Evolutionary conservation across 768 basidiomycete genomes (phyloP), one percentile per base, ranked within the genome.

Genomic region (Pleurotus cornucopiae): DNA sequence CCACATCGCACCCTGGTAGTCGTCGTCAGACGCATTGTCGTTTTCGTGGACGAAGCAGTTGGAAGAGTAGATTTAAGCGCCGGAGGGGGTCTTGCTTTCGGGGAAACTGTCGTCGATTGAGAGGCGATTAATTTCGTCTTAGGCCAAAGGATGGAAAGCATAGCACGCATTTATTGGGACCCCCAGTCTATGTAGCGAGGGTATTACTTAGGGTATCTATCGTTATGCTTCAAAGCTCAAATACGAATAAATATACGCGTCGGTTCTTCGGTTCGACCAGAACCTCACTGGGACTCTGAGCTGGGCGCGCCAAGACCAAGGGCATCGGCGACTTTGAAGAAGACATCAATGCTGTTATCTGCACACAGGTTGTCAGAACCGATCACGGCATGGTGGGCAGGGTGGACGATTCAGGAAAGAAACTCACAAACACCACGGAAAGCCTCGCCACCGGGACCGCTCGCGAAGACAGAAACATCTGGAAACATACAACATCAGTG

Each of bases 321-420:
- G 2, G 70, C 70, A 59, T 72, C 73, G 9, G 72, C 73, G 45
- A 74, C 66, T 60, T 73, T 74, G 67, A 72, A 74, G 61, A 74
- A 74, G 41, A 73, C 68, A 53, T 77, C 75, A 57, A 75, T 68
- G 66, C 71, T 75, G 66, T 74, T 76, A 63, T 76, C 75, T 77
- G 54, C 25, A 46, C 16, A 47, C 34, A 26, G 34, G 16, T 18
- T 39, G 48, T 46, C 23, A 38, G 37, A 5, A 2, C 43, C 13
- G n/a, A 49, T 4, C 9, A 48, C 18, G 41, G 16, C 18, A 41
- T 21, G 13, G 2, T 18, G 46, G 37, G 20, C 11, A 41, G 52
- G 23, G 39, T 13, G 23, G 34, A 73, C 5, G 23, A 25, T 25
- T 25, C 23, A 25, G 23, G 23, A 25, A 25, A 25, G 23, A 25